Percentiles rank a stretch among this genome's conserved stretches.
Conservation (phyloP, 805 yeast genomes). For the Saccharomycopsis lassenensis region DNA sequence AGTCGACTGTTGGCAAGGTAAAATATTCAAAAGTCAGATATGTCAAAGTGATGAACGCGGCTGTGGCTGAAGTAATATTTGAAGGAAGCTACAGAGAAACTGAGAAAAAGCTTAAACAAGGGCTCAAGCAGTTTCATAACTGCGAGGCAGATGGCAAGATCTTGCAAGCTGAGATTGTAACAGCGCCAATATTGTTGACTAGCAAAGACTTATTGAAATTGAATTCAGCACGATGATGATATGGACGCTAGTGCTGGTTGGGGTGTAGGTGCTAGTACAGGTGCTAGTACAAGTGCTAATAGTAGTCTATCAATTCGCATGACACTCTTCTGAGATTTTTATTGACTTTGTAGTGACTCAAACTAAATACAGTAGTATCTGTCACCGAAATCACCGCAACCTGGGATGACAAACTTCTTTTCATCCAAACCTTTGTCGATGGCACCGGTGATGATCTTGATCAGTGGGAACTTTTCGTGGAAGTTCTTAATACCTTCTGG, state of each 20-base stretch:
- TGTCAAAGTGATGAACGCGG: constrained; percentile 67
- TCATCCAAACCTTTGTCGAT: constrained; percentile 82
- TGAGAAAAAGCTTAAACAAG: too few species aligned
- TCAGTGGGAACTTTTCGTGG: constrained; percentile 67
- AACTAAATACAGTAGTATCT: constrained; percentile 91
- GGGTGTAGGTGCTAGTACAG: not conserved
- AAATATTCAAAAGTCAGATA: constrained; percentile 66
- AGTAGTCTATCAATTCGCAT: not conserved
- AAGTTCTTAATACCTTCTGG: constrained; percentile 88
- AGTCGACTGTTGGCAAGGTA: constrained; percentile 1
- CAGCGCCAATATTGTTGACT: not conserved
- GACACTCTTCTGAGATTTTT: not conserved
- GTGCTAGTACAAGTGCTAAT: not conserved
- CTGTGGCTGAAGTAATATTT: too few species aligned
- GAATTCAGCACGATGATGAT: not conserved
- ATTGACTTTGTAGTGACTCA: constrained; percentile 18
- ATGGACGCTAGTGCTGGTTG: too few species aligned
- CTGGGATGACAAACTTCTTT: constrained; percentile 79
- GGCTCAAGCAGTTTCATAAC: too few species aligned
- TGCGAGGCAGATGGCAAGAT: too few species aligned
- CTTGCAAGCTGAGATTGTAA: too few species aligned
- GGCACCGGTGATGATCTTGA: constrained; percentile 88
- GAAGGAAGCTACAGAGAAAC: too few species aligned
- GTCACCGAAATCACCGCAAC: constrained; percentile 97
- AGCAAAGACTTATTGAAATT: not conserved